Evolutionary conservation across 169 alveolate species (phyloP).

Genomic region (Plasmodium ovale): DNA sequence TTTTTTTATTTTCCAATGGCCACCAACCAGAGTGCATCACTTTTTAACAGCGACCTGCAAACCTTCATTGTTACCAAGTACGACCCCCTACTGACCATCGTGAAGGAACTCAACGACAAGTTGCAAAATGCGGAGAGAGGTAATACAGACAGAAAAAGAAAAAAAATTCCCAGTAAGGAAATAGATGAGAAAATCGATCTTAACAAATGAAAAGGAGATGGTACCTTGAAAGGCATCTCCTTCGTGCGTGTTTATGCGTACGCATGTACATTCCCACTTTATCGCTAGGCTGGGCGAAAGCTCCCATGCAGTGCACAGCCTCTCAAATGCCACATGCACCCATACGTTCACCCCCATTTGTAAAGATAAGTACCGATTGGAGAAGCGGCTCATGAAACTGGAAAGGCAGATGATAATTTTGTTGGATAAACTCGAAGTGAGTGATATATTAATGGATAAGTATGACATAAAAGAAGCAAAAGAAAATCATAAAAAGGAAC

Average conservation of each 20-base stretch:
- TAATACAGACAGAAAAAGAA: neutral
- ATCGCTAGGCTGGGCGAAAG: neutral
- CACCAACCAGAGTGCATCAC: slow-evolving; percentile 35
- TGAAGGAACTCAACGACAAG: slow-evolving; percentile 90
- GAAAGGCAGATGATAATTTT: slow-evolving; percentile 80
- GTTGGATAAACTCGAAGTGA: slow-evolving; percentile 77
- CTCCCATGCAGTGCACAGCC: neutral
- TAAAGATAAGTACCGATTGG: slow-evolving; percentile 24
- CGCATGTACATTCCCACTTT: too few relatives aligned
- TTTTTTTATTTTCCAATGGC: slow-evolving; percentile 25
- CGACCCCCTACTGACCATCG: slow-evolving; percentile 92
- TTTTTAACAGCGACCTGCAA: slow-evolving; percentile 87
- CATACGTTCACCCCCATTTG: neutral
- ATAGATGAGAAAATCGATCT: too few relatives aligned
- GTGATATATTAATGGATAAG: slow-evolving; percentile 12
- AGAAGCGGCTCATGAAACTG: slow-evolving; percentile 77
- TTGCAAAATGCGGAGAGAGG: slow-evolving; percentile 92
- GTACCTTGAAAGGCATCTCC: too few relatives aligned
- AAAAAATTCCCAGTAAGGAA: too few relatives aligned
- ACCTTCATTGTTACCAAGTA: slow-evolving; percentile 91
- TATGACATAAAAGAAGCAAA: slow-evolving; percentile 17
- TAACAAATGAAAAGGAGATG: too few relatives aligned
- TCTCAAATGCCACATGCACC: neutral
- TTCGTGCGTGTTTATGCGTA: too few relatives aligned
- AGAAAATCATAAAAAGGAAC: slow-evolving; percentile 35